Evolutionary conservation across 768 basidiomycete genomes (phyloP), one percentile per base, ranked within the genome.

Genomic region (Amylocystis lapponica): DNA sequence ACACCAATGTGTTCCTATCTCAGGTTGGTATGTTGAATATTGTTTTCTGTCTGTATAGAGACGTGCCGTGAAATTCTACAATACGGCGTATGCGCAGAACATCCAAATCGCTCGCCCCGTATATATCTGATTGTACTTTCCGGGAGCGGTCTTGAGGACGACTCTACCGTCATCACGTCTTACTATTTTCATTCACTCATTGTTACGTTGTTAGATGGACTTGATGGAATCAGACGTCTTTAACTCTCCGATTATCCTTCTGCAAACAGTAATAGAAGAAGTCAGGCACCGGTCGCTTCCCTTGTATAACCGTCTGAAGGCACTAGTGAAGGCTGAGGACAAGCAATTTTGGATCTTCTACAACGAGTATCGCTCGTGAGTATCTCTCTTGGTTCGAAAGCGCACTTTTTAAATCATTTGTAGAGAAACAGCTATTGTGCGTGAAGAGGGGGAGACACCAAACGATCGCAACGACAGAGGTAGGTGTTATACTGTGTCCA

Each of bases 381-480:
- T 76, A 17, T 6, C 39, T 13, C 9, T 35, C 34, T 35, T 23
- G 13, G 25, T 39, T 3, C 26, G 14, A n/a, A 16, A 11, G 23
- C 36, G 13, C 19, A 11, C 10, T 27, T n/a, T 39, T 23, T 13
- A 29, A 14, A 38, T 7, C 50, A 36, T 29, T 20, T 12, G 16
- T 50, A 91, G 89, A 32, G 83, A 89, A 60, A 93, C 90, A 0
- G 87, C 86, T 0, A 75, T 91, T 9, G 70, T 86, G 30, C 70
- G 86, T 13, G 79, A 85, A 49, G 80, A 85, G 43, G 80, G 72
- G 4, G 90, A 94, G 64, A 80, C 79, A 0, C 89, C 92, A 0
- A 98, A 98, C 53, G 96, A 99, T 59, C 74, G 87, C 21, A 98
- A 98, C 57, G 96, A 98, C 59, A 69, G 96, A 76, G 86, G 93